Evolutionary conservation across 2,329 filamentous ascomycete genomes (phyloP), one percentile per base, ranked within the genome.

Genomic region (Nakataea oryzae): DNA sequence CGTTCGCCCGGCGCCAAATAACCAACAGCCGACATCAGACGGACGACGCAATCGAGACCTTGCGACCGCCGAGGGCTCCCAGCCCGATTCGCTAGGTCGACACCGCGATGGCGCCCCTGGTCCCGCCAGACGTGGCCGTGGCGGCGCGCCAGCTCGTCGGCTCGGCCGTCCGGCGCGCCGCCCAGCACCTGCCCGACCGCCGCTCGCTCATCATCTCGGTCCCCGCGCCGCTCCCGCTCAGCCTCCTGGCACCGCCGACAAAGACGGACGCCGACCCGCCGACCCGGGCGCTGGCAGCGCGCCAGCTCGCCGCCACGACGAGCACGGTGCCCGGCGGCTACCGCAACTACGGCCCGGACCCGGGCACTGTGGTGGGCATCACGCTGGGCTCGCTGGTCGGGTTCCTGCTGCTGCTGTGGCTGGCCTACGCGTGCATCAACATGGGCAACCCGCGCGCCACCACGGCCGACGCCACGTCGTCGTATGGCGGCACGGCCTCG

Each of bases 361-460:
- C 72, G 1, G 76, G 77, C 58, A 69, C 75, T 17, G 72, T 79
- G 11, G 72, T 73, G 69, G 71, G 71, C 70, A 72, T 81, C 65
- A 69, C 68, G 8, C 69, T 75, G 27, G 74, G 74, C 55, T 74
- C 75, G 28, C 77, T 68, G 76, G 86, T 21, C 82, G 74, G 70
- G 14, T 75, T 75, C 58, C 62, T 74, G 29, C 66, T 75, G 11
- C 59, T 74, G 1, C 65, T 74, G n/a, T 71, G 65, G 60, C 67
- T 75, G 5, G 26, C 74, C 57, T 74, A 74, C 66, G 65, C 64
- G 54, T 70, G 69, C 65, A 64, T 73, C 65, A 71, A 71, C 65
- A 29, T 71, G 7, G 71, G 70, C 64, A 67, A 68, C 62, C 64
- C 65, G 57, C 26, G 47, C 59, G 64, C 63, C 61, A 56, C 54